phyloP scores from a whole-genome alignment of 192 early-diverging fungal species.

The Umbelopsis sp. region DNA sequence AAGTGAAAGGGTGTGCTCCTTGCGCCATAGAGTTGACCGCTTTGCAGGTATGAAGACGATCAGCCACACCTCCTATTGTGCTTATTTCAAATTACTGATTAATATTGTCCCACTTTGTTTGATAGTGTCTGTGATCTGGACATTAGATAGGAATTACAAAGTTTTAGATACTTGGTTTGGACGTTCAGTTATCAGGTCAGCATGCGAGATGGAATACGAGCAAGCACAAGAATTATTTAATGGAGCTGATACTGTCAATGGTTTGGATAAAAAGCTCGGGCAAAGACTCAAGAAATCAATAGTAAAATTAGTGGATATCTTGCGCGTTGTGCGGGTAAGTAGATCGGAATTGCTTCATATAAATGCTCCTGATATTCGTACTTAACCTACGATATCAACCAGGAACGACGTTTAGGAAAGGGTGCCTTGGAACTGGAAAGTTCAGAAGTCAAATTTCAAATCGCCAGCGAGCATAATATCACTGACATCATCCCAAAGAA shows the following conservation, averaged over 20 bases:
- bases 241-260: conserved; percentile 46
- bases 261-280: conserved; percentile 33
- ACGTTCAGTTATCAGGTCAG: conserved; percentile 70
- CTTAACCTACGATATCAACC: background rate
- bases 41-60: conserved; percentile 51
- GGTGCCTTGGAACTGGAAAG: conserved; percentile 76
- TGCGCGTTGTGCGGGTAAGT: conserved; percentile 56
- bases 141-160: conserved; percentile 54
- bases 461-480: conserved; percentile 58
- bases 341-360: background rate
- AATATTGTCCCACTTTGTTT: background rate
- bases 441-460: conserved; percentile 74
- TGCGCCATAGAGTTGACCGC: conserved; percentile 66
- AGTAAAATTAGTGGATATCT: conserved; percentile 47
- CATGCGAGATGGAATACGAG: conserved; percentile 75
- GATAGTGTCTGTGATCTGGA: conserved; percentile 70
- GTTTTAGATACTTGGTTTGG: conserved; percentile 71
- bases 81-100: background rate
- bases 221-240: conserved; percentile 75
- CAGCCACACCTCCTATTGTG: no score
- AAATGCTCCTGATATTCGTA: background rate
- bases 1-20: conserved; percentile 72
- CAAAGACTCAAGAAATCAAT: conserved; percentile 35
- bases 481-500: conserved; percentile 69
- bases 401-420: conserved; percentile 52